Conservation (phyloP, 495 filamentous ascomycete genomes). For the Jackrogersella minutella region DNA sequence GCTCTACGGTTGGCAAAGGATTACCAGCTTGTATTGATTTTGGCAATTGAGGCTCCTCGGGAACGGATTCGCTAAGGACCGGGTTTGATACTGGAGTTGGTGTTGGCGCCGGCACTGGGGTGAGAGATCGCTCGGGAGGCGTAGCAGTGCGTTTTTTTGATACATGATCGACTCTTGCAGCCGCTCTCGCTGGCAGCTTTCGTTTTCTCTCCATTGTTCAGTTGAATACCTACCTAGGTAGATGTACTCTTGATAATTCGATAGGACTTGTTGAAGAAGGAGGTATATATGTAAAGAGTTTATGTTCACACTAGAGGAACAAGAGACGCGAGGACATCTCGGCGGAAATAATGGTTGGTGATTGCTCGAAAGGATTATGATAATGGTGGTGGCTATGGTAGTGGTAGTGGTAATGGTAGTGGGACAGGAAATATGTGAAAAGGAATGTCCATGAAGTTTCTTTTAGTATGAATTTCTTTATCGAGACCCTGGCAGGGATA, state of each 20-base stretch:
- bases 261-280: background rate
- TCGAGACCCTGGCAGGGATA: no score
- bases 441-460: no score
- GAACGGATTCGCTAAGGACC: slow-evolving; percentile 37
- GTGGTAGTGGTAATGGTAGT: background rate
- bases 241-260: background rate
- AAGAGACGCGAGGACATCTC: slow-evolving; percentile 12
- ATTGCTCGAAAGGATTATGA: background rate
- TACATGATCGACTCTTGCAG: slow-evolving; percentile 58
- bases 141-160: slow-evolving; percentile 59
- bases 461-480: no score
- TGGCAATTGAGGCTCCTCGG: slow-evolving; percentile 66
- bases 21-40: slow-evolving; percentile 64
- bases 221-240: background rate
- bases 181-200: slow-evolving; percentile 63
- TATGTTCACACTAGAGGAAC: background rate
- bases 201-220: slow-evolving; percentile 62
- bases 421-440: no score
- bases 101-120: slow-evolving; percentile 46
- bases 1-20: slow-evolving; percentile 75
- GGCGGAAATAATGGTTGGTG: background rate
- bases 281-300: background rate
- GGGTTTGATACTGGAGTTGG: slow-evolving; percentile 37
- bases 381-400: background rate
- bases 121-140: slow-evolving; percentile 49